Base-by-base conservation (phyloP, 257 asterid species). In the Coffea canephora region DNA sequence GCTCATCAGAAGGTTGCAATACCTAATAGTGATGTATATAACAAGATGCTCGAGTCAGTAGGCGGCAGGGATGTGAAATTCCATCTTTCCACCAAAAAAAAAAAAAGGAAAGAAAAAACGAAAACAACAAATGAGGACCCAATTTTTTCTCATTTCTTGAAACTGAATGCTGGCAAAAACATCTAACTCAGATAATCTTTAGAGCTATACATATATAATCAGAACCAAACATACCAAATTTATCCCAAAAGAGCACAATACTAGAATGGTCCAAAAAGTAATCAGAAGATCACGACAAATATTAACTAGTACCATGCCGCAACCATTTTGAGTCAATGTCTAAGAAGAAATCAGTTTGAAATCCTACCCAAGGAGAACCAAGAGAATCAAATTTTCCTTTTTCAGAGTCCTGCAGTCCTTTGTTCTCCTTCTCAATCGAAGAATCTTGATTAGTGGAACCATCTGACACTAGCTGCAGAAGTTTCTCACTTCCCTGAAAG, bases 401-500 rank as follows among this genome's bases (percentile, higher is more conserved):
- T 71, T 72, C 85, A 15, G 87, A 84, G 82, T 74, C 62, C 36
- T 68, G 81, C 48, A 83, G 72, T 62, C 78, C 49, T 73, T 82
- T 81, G 25, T 62, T 67, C 75, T 80, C 83, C 78, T 11, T 79
- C 75, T 85, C 84, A 71, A 59, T 77, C n/a, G 85, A 77, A 71
- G 87, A 78, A 45, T 81, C 73, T 74, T 81, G 87, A 55, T 66
- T 69, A 82, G 73, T 34, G 13, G 95, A 89, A 77, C 84, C 73
- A 77, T 94, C 93, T 65, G 91, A 89, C 78, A 96, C 93, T 70
- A 96, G 83, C 31, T 85, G 87, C 83, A 94, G 91, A 83, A 96
- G 97, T 87, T 90, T 91, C 82, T 91, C 91, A 77, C 99, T 96
- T 75, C 99, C 99, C 99, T 95, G 93, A 71, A 85, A 87, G 14